Conservation (phyloP, 2,329 filamentous ascomycete species). For the Beauveria varroae region DNA sequence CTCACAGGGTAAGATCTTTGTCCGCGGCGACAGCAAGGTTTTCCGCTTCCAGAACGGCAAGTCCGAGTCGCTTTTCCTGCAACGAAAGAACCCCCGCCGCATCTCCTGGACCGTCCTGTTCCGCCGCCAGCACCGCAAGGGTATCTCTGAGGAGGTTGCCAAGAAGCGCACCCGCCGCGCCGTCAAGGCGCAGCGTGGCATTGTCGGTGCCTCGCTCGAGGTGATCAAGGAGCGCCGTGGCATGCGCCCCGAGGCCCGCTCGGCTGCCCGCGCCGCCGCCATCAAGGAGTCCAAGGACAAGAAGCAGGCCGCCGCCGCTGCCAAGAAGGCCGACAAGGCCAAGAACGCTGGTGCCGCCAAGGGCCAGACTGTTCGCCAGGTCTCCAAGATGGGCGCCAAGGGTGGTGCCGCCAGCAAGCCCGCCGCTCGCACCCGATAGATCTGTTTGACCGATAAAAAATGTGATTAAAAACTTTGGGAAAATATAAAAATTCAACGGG, state of each 20-base stretch:
- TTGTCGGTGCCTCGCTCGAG: slow-evolving; percentile 98
- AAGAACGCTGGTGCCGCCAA: slow-evolving; percentile 73
- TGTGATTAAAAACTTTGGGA: slow-evolving; percentile 5
- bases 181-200: slow-evolving; percentile 97
- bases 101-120: slow-evolving; percentile 98
- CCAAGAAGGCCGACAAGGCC: slow-evolving; percentile 99
- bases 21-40: slow-evolving; percentile 99
- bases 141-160: slow-evolving; percentile 99
- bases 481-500: slow-evolving; percentile 8
- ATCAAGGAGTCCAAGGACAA: slow-evolving; percentile 99
- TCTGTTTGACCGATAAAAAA: not conserved
- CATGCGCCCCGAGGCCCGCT: slow-evolving; percentile 91
- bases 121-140: slow-evolving; percentile 99
- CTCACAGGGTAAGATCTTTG: slow-evolving; percentile 92
- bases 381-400: slow-evolving; percentile 97
- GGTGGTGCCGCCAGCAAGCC: slow-evolving; percentile 74
- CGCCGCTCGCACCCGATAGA: slow-evolving; percentile 72
- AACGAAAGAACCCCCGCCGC: slow-evolving; percentile 99
- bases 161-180: slow-evolving; percentile 99
- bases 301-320: slow-evolving; percentile 77
- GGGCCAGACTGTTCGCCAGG: slow-evolving; percentile 72
- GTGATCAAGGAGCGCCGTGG: slow-evolving; percentile 98
- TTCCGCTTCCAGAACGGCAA: slow-evolving; percentile 99
- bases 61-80: slow-evolving; percentile 98
- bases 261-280: slow-evolving; percentile 79